These are phyloP conservation scores for Uronychia binucleata DNA, from an alignment of 73 alveolate genomes.

Conservation along the genomic window DNA sequence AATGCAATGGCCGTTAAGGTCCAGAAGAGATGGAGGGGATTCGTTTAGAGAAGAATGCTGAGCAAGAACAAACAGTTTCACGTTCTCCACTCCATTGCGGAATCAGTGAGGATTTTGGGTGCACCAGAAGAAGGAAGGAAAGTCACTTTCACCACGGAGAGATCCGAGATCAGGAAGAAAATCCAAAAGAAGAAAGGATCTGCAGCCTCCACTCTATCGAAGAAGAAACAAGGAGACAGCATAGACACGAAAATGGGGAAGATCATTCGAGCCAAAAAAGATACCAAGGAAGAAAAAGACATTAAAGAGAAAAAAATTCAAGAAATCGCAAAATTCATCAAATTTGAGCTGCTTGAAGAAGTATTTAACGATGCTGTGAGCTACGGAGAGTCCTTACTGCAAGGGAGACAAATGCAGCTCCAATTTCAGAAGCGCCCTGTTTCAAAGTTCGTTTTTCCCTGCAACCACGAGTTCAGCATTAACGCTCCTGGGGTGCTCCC, in stretches of 20 bases:
- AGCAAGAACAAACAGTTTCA: not conserved
- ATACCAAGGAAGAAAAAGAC: conserved; percentile 27
- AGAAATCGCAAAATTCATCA: conserved; percentile 22
- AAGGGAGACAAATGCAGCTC: conserved; percentile 52
- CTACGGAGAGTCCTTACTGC: conserved; percentile 56
- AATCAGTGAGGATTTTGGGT: not conserved
- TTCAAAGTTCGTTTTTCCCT: conserved; percentile 48
- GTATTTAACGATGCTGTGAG: conserved; percentile 31
- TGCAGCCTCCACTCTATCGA: not conserved
- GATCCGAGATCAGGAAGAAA: conserved; percentile 16
- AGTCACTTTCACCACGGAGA: conserved; percentile 3
- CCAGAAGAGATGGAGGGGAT: conserved; percentile 42
- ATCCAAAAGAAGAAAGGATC: conserved; percentile 11
- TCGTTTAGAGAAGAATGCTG: not conserved
- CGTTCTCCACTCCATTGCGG: not conserved
- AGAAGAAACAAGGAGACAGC: conserved; percentile 37
- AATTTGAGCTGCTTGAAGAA: conserved; percentile 10
- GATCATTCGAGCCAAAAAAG: conserved; percentile 11
- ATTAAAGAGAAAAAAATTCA: not conserved
- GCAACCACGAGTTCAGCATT: conserved; percentile 47
- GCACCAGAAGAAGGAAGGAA: not conserved
- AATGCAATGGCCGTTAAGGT: conserved; percentile 11
- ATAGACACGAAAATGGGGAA: conserved; percentile 57
- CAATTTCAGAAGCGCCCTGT: conserved; percentile 57
- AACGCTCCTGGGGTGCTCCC: conserved; percentile 57